Conservation (phyloP, 225 moss, liverwort and hornwort species). For the Pleurozium schreberi region DNA sequence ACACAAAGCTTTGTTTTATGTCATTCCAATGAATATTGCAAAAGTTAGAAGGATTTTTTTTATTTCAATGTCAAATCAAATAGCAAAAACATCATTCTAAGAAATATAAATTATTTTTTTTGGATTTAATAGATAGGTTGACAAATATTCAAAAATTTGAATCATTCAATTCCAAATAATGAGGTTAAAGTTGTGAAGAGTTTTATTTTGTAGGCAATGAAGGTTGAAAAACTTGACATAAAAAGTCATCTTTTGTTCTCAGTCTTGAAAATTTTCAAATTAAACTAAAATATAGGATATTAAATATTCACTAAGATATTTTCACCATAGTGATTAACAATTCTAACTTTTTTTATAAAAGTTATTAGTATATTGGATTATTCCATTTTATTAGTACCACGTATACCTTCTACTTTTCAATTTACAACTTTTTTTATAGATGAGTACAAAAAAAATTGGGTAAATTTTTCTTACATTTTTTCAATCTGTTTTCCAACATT, state of each 20-base stretch:
- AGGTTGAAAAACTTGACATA: neutral
- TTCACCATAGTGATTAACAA: too few relatives aligned
- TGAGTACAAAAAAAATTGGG: neutral
- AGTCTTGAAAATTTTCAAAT: too few relatives aligned
- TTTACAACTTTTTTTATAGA: neutral
- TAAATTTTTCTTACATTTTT: neutral
- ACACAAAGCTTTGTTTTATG: neutral
- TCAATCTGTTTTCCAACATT: neutral
- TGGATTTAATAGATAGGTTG: fast-evolving
- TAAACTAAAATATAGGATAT: too few relatives aligned
- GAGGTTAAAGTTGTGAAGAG: neutral
- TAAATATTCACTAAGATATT: too few relatives aligned
- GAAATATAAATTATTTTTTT: neutral
- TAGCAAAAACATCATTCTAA: neutral
- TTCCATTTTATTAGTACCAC: neutral
- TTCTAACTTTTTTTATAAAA: too few relatives aligned
- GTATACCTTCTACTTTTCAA: too few relatives aligned
- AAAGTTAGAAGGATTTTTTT: neutral
- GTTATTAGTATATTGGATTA: too few relatives aligned
- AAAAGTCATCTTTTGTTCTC: neutral
- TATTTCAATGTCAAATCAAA: neutral
- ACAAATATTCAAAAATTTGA: neutral
- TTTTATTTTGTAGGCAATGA: neutral
- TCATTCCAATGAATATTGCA: neutral
- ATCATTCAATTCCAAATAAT: neutral